Evolutionary conservation across 2,329 filamentous ascomycete genomes (phyloP), one percentile per base, ranked within the genome.

Genomic region (Atkinsonella hypoxylon): DNA sequence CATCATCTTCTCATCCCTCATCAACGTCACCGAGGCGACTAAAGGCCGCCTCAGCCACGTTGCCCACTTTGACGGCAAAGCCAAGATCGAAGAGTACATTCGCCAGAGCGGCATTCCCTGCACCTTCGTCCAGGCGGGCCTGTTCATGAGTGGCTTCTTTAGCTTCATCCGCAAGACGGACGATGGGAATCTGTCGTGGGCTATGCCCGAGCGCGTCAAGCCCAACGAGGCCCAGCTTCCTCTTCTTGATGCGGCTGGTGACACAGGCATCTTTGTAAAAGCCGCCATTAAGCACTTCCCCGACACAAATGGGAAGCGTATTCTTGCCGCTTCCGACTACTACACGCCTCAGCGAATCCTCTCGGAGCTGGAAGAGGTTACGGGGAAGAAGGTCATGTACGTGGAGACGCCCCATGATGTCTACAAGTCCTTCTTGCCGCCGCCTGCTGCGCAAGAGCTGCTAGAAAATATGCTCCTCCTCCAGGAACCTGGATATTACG

Each of bases 11-110:
- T 74, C 70, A 8, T 71, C 71, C 8, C 64, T 75, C 38, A 59
- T 70, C 38, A 57, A 72, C 53, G 61, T 67, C 30, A 66, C 62
- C 2, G 58, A 71, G 38, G 57, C 61, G 3, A 65, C 67, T 40
- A 61, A 63, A 0, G 72, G 72, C 2, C 60, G 57, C 1, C 60
- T 74, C 1, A 40, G 60, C 3, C 56, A 67, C 17, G 70, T 75
- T 7, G 53, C 63, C 45, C 72, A 76, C 51, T 83, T 83, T 53
- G 79, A 82, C 56, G 66, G 64, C 52, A 83, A 83, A 59, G 74
- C 76, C 30, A 63, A 73, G 32, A 70, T 77, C 12, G 78, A 81
- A 55, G 53, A 68, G n/a, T 80, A 82, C 55, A 78, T 82, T 50
- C 73, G 75, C 11, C 51, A 57, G 0, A 63, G 73, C 2, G 70